phyloP scores from a whole-genome alignment of 2,329 filamentous ascomycete genomes.

The Trichophyton simii region DNA sequence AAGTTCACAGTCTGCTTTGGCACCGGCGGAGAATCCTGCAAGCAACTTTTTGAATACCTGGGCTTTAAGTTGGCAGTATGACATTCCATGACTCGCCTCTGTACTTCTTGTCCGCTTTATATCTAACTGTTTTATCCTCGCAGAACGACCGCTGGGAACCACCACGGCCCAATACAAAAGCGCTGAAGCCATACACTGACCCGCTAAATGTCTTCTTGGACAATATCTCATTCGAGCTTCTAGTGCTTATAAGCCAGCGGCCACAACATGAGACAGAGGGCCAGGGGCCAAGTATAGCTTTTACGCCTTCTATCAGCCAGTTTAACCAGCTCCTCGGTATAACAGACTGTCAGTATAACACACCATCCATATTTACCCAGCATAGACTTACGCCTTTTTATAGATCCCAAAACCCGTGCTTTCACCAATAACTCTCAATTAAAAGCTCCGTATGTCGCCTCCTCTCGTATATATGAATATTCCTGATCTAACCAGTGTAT shows the following conservation, averaged over 20 bases:
- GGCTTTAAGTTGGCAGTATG: constrained; percentile 43
- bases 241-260: constrained; percentile 38
- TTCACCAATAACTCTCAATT: not conserved
- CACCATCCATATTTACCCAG: not conserved
- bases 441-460: constrained; percentile 21
- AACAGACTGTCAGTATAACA: constrained; percentile 22
- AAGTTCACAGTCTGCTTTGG: constrained; percentile 53
- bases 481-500: constrained; percentile 4
- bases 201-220: constrained; percentile 40
- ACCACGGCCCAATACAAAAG: constrained; percentile 25
- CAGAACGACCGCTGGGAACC: constrained; percentile 32
- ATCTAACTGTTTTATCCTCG: not conserved
- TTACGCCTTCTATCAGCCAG: constrained; percentile 26
- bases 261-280: constrained; percentile 29
- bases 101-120: not conserved
- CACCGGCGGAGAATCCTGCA: constrained; percentile 41
- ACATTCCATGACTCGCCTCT: constrained; percentile 3
- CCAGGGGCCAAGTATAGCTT: constrained; percentile 20
- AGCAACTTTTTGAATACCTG: constrained; percentile 44
- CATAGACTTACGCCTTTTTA: not conserved
- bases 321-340: constrained; percentile 29
- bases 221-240: constrained; percentile 47
- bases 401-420: constrained; percentile 6
- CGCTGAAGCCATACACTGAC: constrained; percentile 30
- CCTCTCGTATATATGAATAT: not conserved